Evolutionary conservation across 805 yeast species (phyloP).

Genomic region (Candida jianshihensis): DNA sequence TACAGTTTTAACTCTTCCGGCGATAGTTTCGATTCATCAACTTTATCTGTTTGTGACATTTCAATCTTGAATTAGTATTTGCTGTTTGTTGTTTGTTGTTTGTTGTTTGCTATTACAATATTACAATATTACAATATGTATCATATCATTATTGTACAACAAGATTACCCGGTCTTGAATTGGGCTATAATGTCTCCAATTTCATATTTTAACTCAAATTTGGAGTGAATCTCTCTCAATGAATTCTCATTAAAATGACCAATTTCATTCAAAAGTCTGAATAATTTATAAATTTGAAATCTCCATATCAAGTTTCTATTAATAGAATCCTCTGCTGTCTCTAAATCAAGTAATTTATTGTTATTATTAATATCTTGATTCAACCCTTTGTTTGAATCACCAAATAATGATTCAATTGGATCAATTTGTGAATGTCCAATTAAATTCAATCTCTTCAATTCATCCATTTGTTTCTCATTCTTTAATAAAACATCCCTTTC

Average conservation of each 20-base stretch:
- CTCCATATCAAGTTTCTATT: background rate
- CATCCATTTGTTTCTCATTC: background rate
- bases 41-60: constrained; percentile 3
- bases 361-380: background rate
- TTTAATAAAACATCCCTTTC: background rate
- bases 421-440: constrained; percentile 8
- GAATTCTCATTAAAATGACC: constrained; percentile 24
- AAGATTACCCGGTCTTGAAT: background rate
- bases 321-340: background rate
- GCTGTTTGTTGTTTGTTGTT: background rate
- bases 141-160: too few species aligned
- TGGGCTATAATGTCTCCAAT: background rate
- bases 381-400: background rate
- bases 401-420: background rate
- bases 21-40: constrained; percentile 51
- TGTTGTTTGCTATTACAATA: too few species aligned
- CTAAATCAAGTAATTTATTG: background rate
- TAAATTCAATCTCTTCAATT: background rate
- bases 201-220: background rate
- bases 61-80: background rate
- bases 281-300: background rate
- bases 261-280: background rate
- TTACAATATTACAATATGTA: too few species aligned
- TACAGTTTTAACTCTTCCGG: constrained; percentile 78
- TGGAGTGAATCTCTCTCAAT: background rate